Percentiles rank a stretch among this genome's conserved stretches.
These are phyloP conservation scores for Starmerella tilneyi DNA, from an alignment of 805 yeast genomes.

Conservation along the genomic window DNA sequence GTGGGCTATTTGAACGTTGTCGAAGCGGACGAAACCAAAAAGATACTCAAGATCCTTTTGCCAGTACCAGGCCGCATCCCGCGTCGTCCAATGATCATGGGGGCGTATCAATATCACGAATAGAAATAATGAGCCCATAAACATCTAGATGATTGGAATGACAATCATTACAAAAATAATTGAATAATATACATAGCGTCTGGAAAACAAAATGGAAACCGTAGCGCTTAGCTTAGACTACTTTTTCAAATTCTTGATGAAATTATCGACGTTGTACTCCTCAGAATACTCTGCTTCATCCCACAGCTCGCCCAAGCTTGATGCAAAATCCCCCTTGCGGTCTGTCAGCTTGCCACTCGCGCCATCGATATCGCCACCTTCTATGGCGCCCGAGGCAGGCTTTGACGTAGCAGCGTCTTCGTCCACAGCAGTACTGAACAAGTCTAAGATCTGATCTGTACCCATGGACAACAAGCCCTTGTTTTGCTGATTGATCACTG, in stretches of 20 bases:
- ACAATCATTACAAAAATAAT: neutral
- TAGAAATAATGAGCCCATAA: slow-evolving; percentile 27
- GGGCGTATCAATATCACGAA: slow-evolving; percentile 74
- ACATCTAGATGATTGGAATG: too few species aligned
- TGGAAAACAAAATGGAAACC: neutral
- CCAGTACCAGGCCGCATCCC: slow-evolving; percentile 89
- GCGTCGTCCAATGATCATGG: slow-evolving; percentile 57
- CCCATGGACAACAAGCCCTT: slow-evolving; percentile 95
- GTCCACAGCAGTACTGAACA: slow-evolving; percentile 65
- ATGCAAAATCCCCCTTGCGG: slow-evolving; percentile 49
- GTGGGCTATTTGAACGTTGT: slow-evolving; percentile 67
- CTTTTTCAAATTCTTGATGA: slow-evolving; percentile 65
- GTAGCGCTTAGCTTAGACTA: neutral
- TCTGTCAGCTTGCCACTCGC: slow-evolving; percentile 46
- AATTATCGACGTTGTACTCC: slow-evolving; percentile 87
- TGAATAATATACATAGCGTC: neutral
- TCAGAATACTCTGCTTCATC: slow-evolving; percentile 93
- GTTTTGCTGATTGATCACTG: slow-evolving; percentile 92
- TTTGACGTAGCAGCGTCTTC: slow-evolving; percentile 28
- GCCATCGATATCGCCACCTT: slow-evolving; percentile 34
- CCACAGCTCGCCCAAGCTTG: slow-evolving; percentile 74
- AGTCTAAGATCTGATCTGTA: slow-evolving; percentile 81
- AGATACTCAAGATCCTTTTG: slow-evolving; percentile 56
- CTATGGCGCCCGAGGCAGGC: slow-evolving; percentile 22
- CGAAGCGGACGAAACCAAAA: slow-evolving; percentile 65